Evolutionary conservation across 2,329 filamentous ascomycete species (phyloP).

Genomic region (Aspergillus persii): DNA sequence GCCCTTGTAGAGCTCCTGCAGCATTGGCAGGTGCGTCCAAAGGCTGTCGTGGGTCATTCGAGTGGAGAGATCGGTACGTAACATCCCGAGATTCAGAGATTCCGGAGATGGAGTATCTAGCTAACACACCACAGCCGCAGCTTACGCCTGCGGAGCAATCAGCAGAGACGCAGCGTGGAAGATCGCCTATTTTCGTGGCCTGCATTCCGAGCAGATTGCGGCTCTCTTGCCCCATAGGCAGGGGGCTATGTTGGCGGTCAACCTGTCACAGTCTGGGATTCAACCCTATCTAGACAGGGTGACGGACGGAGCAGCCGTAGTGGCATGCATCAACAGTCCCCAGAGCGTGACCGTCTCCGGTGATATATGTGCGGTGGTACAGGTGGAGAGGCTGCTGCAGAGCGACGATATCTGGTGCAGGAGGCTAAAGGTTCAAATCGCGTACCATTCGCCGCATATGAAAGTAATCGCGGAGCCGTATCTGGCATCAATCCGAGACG

Average conservation of each 20-base stretch:
- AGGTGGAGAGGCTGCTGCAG: constrained; percentile 47
- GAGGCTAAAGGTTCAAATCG: constrained; percentile 16
- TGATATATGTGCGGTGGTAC: constrained; percentile 47
- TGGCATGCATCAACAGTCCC: constrained; percentile 21
- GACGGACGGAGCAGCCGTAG: constrained; percentile 17
- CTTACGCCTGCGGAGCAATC: too few relatives aligned
- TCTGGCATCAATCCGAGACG: constrained; percentile 12
- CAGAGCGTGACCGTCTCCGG: constrained; percentile 40
- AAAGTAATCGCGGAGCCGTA: not conserved
- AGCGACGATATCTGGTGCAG: constrained; percentile 9
- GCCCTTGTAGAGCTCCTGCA: constrained; percentile 25
- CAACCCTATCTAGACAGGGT: too few relatives aligned
- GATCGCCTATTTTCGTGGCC: too few relatives aligned
- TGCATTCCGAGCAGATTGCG: too few relatives aligned
- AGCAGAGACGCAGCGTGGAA: too few relatives aligned
- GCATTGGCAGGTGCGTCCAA: constrained; percentile 19
- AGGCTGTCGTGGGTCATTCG: constrained; percentile 28
- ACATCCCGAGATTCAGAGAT: too few relatives aligned
- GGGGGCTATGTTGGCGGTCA: constrained; percentile 18
- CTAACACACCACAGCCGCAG: too few relatives aligned
- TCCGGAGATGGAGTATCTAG: too few relatives aligned
- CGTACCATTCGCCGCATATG: constrained; percentile 18
- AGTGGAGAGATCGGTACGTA: constrained; percentile 30
- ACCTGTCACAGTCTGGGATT: too few relatives aligned
- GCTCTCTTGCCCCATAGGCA: constrained; percentile 14